A percentile compares a stretch with the other conserved stretches of the same genome.
These are phyloP conservation scores for Lichtheimia corymbifera DNA, from an alignment of 371 early-diverging fungal species.

Conservation along the genomic window DNA sequence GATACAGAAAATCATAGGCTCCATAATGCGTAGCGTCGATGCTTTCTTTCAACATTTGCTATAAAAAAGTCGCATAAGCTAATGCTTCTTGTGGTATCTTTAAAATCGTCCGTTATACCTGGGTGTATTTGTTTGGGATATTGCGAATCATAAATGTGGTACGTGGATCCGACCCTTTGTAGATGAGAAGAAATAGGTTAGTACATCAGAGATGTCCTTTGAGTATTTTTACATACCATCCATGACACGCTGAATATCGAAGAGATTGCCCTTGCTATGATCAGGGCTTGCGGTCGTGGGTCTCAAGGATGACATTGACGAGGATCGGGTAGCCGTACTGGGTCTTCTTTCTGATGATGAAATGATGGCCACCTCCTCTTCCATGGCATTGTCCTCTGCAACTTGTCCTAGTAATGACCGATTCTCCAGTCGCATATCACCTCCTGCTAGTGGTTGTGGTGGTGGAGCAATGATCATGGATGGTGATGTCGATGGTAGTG, in stretches of 20 bases:
- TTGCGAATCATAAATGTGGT: constrained; percentile 93
- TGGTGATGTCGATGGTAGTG: neutral
- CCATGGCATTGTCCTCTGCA: neutral
- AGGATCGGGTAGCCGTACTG: too few species aligned
- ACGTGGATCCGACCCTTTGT: constrained; percentile 57
- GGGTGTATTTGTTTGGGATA: constrained; percentile 90
- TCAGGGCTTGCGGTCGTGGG: neutral
- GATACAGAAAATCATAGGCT: constrained; percentile 84
- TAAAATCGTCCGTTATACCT: constrained; percentile 37
- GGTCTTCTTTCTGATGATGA: too few species aligned
- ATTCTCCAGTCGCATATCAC: too few species aligned
- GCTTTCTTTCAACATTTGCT: constrained; percentile 79
- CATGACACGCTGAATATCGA: constrained; percentile 7
- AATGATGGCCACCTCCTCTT: neutral
- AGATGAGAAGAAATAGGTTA: too few species aligned
- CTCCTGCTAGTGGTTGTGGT: too few species aligned
- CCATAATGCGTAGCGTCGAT: constrained; percentile 79
- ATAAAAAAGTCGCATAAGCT: constrained; percentile 3
- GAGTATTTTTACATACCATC: too few species aligned
- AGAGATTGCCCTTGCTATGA: neutral
- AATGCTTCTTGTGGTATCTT: neutral
- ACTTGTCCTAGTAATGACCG: neutral
- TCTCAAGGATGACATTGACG: neutral
- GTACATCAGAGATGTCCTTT: too few species aligned
- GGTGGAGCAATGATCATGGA: neutral